Conservation (phyloP, 2,329 filamentous ascomycete species). For the Lasiodiplodia sp. region DNA sequence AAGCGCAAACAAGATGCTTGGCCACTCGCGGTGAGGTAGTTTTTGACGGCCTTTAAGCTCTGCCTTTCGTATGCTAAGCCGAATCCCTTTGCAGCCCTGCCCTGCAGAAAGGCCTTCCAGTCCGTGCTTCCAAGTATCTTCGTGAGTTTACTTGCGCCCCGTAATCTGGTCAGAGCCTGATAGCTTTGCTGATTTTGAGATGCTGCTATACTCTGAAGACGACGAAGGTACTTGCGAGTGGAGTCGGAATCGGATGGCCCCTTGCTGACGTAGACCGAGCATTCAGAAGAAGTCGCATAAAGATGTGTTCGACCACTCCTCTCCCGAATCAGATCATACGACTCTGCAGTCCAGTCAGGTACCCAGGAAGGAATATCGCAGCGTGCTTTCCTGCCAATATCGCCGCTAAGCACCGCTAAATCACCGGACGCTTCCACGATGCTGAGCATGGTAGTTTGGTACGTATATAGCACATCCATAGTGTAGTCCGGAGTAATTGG, state of each 20-base stretch:
- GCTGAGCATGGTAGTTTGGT: background rate
- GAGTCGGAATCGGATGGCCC: no score
- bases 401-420: background rate
- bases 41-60: no score
- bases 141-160: no score
- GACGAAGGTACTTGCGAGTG: no score
- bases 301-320: background rate
- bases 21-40: no score
- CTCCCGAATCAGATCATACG: rapidly evolving
- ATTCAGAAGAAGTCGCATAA: background rate
- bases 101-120: no score
- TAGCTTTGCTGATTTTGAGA: rapidly evolving
- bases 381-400: background rate
- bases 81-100: no score
- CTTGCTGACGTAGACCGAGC: background rate
- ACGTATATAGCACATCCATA: background rate
- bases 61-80: no score
- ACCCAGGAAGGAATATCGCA: background rate
- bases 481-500: background rate
- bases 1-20: no score
- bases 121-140: no score
- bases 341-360: background rate
- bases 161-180: no score
- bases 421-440: background rate
- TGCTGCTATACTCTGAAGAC: no score